A percentile compares a stretch with the other conserved stretches of the same genome.
Conservation (phyloP, 768 basidiomycete genomes). For the Gloeostereum incarnatum region DNA sequence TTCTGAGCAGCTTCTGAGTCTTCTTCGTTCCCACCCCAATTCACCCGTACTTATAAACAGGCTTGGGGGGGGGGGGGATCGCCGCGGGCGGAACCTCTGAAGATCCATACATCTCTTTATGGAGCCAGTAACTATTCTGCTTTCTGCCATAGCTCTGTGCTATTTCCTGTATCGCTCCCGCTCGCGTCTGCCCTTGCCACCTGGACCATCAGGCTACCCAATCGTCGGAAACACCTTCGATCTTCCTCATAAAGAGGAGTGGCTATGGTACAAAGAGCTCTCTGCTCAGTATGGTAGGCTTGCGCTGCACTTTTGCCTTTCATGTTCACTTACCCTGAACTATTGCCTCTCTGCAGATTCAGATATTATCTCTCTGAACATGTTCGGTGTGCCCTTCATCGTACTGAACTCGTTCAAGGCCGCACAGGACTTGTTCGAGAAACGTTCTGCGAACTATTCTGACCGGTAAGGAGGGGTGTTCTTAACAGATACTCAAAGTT, state of each 20-base stretch:
- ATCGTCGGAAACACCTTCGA: slow-evolving; percentile 5
- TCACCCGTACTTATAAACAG: too few species aligned
- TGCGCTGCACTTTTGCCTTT: not conserved
- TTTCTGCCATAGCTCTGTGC: too few species aligned
- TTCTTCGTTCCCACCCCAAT: too few species aligned
- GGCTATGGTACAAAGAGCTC: not conserved
- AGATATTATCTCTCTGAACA: slow-evolving; percentile 16
- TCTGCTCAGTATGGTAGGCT: not conserved
- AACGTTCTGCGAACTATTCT: slow-evolving; percentile 24
- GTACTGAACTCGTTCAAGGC: slow-evolving; percentile 22
- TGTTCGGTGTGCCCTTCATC: slow-evolving; percentile 20
- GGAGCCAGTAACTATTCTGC: too few species aligned
- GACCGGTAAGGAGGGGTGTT: slow-evolving; percentile 14
- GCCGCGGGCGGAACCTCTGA: too few species aligned
- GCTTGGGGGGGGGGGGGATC: too few species aligned
- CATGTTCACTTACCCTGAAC: not conserved
- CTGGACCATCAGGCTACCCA: slow-evolving; percentile 6
- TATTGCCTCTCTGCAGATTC: not conserved
- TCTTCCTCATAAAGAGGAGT: slow-evolving; percentile 1
- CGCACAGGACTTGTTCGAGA: slow-evolving; percentile 23
- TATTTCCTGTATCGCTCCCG: too few species aligned
- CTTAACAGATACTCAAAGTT: not conserved
- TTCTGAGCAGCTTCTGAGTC: too few species aligned
- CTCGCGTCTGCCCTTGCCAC: slow-evolving; percentile 2
- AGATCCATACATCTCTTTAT: too few species aligned